Conservation (phyloP, 257 asterid species). For the Gentiana dahurica region DNA sequence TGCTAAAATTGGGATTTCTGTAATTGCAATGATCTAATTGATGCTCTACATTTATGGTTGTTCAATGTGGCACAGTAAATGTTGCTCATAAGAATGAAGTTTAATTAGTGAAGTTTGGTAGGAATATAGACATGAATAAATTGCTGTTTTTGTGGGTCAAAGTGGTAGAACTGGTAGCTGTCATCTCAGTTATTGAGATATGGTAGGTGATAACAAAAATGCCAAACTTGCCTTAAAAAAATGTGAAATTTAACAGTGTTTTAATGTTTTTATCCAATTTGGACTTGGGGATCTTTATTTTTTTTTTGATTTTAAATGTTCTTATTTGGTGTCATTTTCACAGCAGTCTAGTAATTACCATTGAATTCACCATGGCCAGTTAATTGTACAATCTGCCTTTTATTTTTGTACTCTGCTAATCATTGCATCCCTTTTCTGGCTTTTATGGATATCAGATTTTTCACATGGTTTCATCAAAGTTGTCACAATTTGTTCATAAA, state of each 20-base stretch:
- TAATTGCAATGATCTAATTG: neutral
- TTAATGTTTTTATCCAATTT: slow-evolving; percentile 19
- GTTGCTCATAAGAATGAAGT: slow-evolving; percentile 2
- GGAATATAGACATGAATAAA: neutral
- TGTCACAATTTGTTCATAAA: slow-evolving; percentile 29
- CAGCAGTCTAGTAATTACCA: slow-evolving; percentile 23
- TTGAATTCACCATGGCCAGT: slow-evolving; percentile 29
- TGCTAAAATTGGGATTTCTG: slow-evolving; percentile 1
- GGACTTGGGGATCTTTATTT: slow-evolving; percentile 30
- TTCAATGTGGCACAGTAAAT: neutral
- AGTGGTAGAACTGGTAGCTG: slow-evolving; percentile 36
- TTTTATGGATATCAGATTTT: slow-evolving; percentile 57
- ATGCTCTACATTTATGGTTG: neutral
- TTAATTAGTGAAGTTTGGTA: neutral
- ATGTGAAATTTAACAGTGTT: slow-evolving; percentile 26
- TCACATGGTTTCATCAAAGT: slow-evolving; percentile 34
- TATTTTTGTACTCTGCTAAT: slow-evolving; percentile 20
- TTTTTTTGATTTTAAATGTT: slow-evolving; percentile 26
- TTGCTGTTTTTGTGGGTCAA: slow-evolving; percentile 30
- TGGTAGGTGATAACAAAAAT: slow-evolving; percentile 18
- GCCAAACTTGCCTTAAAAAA: slow-evolving; percentile 11
- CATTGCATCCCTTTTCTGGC: slow-evolving; percentile 19
- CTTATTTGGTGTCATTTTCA: slow-evolving; percentile 26
- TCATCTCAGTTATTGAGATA: slow-evolving; percentile 30
- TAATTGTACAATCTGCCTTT: slow-evolving; percentile 13